Percentiles rank a stretch among this genome's conserved stretches.
phyloP scores from a whole-genome alignment of 345 rosid species.

The Pistacia vera region DNA sequence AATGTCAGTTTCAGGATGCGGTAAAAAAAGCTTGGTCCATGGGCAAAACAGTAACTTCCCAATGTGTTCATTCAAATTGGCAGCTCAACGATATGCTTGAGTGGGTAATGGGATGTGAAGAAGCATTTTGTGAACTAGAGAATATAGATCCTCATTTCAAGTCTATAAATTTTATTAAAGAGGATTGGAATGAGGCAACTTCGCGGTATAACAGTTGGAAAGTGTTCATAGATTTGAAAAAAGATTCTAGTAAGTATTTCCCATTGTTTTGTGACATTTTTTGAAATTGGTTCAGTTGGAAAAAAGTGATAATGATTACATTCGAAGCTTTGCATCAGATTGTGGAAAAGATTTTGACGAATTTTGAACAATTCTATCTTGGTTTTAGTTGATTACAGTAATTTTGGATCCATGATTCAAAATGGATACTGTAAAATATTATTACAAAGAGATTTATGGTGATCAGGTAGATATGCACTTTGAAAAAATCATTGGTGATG shows the following conservation, averaged over 20 bases:
- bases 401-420: no score
- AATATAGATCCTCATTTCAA: neutral
- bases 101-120: neutral
- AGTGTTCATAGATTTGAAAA: no score
- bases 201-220: no score
- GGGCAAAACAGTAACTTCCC: neutral
- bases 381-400: neutral
- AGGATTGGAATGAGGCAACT: no score
- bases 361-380: neutral
- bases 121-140: neutral
- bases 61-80: no score
- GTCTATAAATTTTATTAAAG: neutral
- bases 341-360: neutral
- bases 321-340: neutral
- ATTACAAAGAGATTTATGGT: neutral
- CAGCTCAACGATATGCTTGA: neutral
- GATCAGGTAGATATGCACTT: neutral
- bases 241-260: no score
- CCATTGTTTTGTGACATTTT: neutral
- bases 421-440: neutral
- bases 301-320: neutral
- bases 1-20: neutral
- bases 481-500: neutral
- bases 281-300: neutral
- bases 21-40: neutral